phyloP scores from a whole-genome alignment of 208 protist species.

The Leishmania aethiopica region DNA sequence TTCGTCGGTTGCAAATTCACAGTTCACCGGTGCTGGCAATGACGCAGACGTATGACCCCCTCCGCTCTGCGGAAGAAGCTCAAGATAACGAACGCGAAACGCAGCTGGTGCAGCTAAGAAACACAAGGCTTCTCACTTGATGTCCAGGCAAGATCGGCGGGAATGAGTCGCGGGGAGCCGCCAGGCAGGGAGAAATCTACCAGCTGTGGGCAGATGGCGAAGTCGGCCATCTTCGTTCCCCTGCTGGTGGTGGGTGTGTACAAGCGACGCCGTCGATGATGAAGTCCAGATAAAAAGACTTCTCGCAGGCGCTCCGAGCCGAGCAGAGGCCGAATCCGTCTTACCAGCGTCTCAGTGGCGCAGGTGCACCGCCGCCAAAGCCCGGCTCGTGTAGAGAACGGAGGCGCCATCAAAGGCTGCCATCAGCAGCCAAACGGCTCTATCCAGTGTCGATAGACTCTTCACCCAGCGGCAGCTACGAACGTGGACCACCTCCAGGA shows the following conservation, averaged over 20 bases:
- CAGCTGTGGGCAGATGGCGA: constrained; percentile 10
- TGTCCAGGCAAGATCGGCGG: constrained; percentile 9
- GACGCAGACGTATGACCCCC: background rate
- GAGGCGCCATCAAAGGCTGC: constrained; percentile 5
- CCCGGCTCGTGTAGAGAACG: constrained; percentile 5
- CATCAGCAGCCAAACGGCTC: constrained; percentile 4
- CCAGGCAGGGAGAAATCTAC: constrained; percentile 4
- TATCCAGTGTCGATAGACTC: constrained; percentile 1
- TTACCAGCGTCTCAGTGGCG: constrained; percentile 1
- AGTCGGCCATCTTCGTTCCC: constrained; percentile 17
- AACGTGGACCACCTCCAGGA: background rate
- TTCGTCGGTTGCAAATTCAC: constrained; percentile 7
- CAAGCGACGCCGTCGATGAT: constrained; percentile 2
- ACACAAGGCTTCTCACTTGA: constrained; percentile 2
- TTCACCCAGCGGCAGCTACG: background rate
- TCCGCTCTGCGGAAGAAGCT: constrained; percentile 3
- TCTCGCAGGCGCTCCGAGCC: constrained; percentile 9
- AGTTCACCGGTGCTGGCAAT: constrained; percentile 5
- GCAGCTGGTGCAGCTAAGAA: background rate
- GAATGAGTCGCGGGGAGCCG: background rate
- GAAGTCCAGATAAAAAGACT: constrained; percentile 8
- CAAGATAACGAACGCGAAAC: constrained; percentile 6
- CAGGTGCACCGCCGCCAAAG: constrained; percentile 10
- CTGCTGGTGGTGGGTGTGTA: background rate
- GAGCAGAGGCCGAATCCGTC: background rate